Evolutionary conservation across 2,329 filamentous ascomycete species (phyloP).

Genomic region (Nemania sp.): DNA sequence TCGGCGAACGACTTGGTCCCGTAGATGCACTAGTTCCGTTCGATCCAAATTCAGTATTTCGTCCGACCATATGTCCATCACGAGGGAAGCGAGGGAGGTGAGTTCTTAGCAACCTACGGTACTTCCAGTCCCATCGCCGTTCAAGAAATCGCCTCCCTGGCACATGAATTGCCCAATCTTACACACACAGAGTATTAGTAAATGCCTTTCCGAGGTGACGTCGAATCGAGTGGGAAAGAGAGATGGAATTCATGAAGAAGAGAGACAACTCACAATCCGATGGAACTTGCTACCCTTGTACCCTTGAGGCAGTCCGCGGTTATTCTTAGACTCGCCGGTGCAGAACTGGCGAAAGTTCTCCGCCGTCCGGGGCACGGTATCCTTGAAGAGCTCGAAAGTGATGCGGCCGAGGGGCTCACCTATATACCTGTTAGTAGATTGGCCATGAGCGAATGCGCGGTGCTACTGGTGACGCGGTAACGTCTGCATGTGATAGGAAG

Average conservation of each 20-base stretch:
- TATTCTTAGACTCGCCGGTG: conserved; percentile 89
- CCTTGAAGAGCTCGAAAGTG: conserved; percentile 89
- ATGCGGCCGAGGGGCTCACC: conserved; percentile 88
- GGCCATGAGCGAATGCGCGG: not conserved
- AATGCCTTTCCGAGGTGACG: not conserved
- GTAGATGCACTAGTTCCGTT: conserved; percentile 74
- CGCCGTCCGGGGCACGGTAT: conserved; percentile 86
- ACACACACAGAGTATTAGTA: not conserved
- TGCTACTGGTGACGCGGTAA: no score
- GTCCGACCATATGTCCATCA: not conserved
- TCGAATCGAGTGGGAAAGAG: not conserved
- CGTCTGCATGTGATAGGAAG: not conserved
- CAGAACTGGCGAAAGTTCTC: conserved; percentile 99
- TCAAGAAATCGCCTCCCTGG: conserved; percentile 95
- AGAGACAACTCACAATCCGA: conserved; percentile 76
- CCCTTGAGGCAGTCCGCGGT: conserved; percentile 82
- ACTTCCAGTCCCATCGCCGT: conserved; percentile 91
- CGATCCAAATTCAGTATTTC: not conserved
- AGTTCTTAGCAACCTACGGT: conserved; percentile 54
- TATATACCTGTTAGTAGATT: conserved; percentile 53
- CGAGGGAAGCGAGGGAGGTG: not conserved
- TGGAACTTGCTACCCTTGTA: conserved; percentile 97
- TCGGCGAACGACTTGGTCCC: conserved; percentile 86
- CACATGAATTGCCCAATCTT: conserved; percentile 99
- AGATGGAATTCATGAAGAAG: not conserved